These are phyloP conservation scores for Metschnikowia drakensbergensis DNA, from an alignment of 805 yeast species.

Conservation along the genomic window DNA sequence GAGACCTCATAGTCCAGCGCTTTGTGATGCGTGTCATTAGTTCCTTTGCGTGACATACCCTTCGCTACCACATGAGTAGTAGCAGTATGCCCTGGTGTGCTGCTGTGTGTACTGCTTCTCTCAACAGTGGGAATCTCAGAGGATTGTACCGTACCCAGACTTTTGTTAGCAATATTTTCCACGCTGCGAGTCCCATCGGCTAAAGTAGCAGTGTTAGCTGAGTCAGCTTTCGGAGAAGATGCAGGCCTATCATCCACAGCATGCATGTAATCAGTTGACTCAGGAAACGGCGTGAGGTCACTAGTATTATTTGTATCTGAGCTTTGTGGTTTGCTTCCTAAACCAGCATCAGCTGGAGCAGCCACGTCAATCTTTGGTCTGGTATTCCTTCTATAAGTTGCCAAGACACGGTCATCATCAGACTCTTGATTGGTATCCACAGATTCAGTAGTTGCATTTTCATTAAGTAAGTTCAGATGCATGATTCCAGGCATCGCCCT, in stretches of 20 bases:
- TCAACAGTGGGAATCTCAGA: neutral
- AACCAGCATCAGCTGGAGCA: neutral
- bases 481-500: neutral
- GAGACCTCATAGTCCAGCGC: neutral
- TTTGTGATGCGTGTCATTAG: neutral
- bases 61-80: neutral
- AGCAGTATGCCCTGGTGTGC: neutral
- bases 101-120: neutral
- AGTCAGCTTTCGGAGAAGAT: neutral
- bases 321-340: neutral
- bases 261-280: neutral
- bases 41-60: neutral
- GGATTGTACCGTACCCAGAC: neutral
- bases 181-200: neutral
- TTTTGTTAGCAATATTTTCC: neutral
- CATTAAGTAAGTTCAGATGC: neutral
- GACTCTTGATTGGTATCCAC: neutral
- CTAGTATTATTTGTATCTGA: neutral
- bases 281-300: conserved; percentile 2
- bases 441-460: neutral
- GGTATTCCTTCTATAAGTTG: neutral
- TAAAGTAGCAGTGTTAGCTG: neutral
- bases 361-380: neutral
- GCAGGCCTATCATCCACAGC: neutral
- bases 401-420: conserved; percentile 4